A percentile compares a stretch with the other conserved stretches of the same genome.
Evolutionary conservation across 2,329 filamentous ascomycete species (phyloP).

Genomic region (Epicoccum sorghinum): DNA sequence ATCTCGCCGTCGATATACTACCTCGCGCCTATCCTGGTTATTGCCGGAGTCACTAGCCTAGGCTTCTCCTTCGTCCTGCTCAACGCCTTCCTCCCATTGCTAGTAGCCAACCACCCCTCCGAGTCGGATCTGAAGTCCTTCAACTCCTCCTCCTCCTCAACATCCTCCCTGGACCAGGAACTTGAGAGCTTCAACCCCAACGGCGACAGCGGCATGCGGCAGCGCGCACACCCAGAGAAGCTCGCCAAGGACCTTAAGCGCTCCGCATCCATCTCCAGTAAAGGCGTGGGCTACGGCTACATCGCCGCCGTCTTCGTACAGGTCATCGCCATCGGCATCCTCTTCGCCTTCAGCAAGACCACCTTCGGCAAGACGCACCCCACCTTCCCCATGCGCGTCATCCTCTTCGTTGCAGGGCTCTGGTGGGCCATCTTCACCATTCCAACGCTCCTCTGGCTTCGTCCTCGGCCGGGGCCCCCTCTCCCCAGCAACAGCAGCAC

Average conservation of each 20-base stretch:
- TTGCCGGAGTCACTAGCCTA: constrained; percentile 87
- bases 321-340: constrained; percentile 74
- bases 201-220: constrained; percentile 20
- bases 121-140: constrained; percentile 13
- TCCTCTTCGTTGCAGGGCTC: constrained; percentile 78
- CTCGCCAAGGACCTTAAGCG: constrained; percentile 71
- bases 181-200: constrained; percentile 37
- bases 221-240: constrained; percentile 22
- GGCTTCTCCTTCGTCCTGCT: constrained; percentile 95
- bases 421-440: constrained; percentile 93
- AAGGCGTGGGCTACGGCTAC: constrained; percentile 90
- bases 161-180: constrained; percentile 9
- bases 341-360: constrained; percentile 60
- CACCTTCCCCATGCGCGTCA: constrained; percentile 80
- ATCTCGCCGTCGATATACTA: constrained; percentile 77
- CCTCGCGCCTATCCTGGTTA: constrained; percentile 77
- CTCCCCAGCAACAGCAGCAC: constrained; percentile 50
- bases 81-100: constrained; percentile 87
- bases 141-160: constrained; percentile 20
- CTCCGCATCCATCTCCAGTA: constrained; percentile 84
- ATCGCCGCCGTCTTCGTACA: constrained; percentile 82
- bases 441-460: constrained; percentile 82
- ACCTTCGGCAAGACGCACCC: constrained; percentile 66
- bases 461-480: constrained; percentile 84
- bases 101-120: constrained; percentile 80